Conservation (phyloP, 345 rosid species). For the Citrus mangshanensis region DNA sequence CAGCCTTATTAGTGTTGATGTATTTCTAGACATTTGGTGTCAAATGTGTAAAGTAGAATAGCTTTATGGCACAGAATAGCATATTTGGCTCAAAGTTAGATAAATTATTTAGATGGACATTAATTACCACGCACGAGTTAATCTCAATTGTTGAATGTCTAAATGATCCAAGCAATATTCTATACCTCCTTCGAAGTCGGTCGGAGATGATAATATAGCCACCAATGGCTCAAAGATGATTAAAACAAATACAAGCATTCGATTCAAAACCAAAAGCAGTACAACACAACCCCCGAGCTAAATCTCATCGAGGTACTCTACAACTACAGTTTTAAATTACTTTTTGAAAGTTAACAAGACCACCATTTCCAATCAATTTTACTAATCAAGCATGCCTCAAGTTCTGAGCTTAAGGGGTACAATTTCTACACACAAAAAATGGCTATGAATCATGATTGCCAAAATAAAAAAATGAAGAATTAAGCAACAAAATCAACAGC, state of each 20-base stretch:
- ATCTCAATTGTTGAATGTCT: too few relatives aligned
- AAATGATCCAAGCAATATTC: too few relatives aligned
- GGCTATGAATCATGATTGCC: neutral
- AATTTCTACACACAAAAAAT: slow-evolving; percentile 14
- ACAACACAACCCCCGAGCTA: neutral
- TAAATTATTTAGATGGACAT: too few relatives aligned
- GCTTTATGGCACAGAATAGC: too few relatives aligned
- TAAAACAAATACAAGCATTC: neutral
- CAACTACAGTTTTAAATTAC: neutral
- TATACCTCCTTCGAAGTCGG: too few relatives aligned
- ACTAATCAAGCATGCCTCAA: neutral
- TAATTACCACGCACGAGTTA: too few relatives aligned
- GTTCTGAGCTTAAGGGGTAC: slow-evolving; percentile 2
- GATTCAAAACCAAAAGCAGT: neutral
- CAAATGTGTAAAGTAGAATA: too few relatives aligned
- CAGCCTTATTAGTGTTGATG: too few relatives aligned
- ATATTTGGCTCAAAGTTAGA: too few relatives aligned
- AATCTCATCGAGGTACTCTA: neutral
- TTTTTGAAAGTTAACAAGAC: neutral
- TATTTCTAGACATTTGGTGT: too few relatives aligned
- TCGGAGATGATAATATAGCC: too few relatives aligned
- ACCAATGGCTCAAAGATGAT: neutral
- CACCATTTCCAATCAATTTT: neutral
- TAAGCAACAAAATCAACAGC: neutral
- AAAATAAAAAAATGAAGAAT: slow-evolving; percentile 23